phyloP scores from a whole-genome alignment of 139 green algal species.

The Pedinophyceae sp. region DNA sequence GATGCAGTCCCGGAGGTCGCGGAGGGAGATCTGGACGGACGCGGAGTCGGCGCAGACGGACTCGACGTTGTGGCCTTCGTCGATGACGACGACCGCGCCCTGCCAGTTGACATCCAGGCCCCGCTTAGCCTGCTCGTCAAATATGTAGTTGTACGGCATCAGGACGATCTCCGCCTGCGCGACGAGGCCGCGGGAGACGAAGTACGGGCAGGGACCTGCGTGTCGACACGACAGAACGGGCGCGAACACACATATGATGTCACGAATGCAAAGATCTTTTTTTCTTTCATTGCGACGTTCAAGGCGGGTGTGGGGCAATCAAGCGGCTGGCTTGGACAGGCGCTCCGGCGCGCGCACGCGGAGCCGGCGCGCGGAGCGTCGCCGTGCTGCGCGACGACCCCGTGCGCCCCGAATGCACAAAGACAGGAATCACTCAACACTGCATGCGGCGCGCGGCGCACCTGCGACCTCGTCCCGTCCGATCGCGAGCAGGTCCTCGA shows the following conservation, averaged over 20 bases:
- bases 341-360: too few species aligned
- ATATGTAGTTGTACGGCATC: conserved; percentile 94
- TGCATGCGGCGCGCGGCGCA: too few species aligned
- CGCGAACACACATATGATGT: too few species aligned
- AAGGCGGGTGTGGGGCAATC: too few species aligned
- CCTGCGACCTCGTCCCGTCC: conserved; percentile 19
- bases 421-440: too few species aligned
- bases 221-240: neutral
- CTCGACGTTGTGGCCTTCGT: conserved; percentile 94
- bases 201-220: conserved; percentile 52
- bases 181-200: conserved; percentile 38
- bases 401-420: too few species aligned
- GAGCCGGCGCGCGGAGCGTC: neutral
- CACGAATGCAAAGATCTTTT: too few species aligned
- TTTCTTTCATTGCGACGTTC: too few species aligned
- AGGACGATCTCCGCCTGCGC: conserved; percentile 73
- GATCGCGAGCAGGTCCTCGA: conserved; percentile 73
- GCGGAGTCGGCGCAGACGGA: conserved; percentile 58
- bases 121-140: conserved; percentile 16
- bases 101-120: conserved; percentile 33
- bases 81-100: conserved; percentile 75
- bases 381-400: too few species aligned
- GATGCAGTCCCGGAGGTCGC: too few species aligned
- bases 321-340: too few species aligned
- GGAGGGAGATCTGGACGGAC: conserved; percentile 68